These are phyloP conservation scores for Podospora pseudoanserina DNA, from an alignment of 495 filamentous ascomycete species.

Conservation along the genomic window DNA sequence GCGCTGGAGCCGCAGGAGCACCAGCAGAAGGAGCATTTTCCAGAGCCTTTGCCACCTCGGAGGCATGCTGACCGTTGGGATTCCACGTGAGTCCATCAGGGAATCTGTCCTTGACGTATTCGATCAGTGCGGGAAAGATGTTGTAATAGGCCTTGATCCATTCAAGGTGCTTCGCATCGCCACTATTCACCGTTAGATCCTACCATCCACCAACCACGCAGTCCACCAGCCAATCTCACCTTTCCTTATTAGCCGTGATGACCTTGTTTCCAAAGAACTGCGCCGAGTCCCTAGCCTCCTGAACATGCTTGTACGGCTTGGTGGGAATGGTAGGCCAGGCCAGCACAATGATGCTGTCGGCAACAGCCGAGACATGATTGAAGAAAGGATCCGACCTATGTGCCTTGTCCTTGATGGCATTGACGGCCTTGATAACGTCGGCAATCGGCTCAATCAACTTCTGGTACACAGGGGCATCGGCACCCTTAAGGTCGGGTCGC, in stretches of 20 bases:
- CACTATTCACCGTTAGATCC: slow-evolving; percentile 43
- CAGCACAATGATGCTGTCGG: slow-evolving; percentile 79
- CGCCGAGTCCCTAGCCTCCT: slow-evolving; percentile 70
- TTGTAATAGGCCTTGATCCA: slow-evolving; percentile 87
- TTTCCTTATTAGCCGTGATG: slow-evolving; percentile 78
- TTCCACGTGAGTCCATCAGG: slow-evolving; percentile 84
- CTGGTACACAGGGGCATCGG: slow-evolving; percentile 57
- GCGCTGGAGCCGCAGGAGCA: slow-evolving; percentile 34
- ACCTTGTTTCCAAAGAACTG: slow-evolving; percentile 92
- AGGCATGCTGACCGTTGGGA: slow-evolving; percentile 67
- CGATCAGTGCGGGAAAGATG: slow-evolving; percentile 72
- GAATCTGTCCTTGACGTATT: slow-evolving; percentile 80
- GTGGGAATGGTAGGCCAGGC: slow-evolving; percentile 78
- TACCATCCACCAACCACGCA: background rate
- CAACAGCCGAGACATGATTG: slow-evolving; percentile 78
- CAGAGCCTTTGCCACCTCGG: slow-evolving; percentile 58
- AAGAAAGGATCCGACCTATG: slow-evolving; percentile 68
- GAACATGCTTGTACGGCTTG: slow-evolving; percentile 77
- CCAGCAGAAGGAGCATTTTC: slow-evolving; percentile 31
- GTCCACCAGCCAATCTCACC: background rate
- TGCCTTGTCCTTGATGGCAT: slow-evolving; percentile 65
- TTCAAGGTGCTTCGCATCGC: slow-evolving; percentile 66
- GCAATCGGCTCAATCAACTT: slow-evolving; percentile 73
- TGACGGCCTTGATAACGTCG: slow-evolving; percentile 68
- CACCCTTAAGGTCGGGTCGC: slow-evolving; percentile 73